Conservation (phyloP, 2,329 filamentous ascomycete species). For the Helotiales sp. region DNA sequence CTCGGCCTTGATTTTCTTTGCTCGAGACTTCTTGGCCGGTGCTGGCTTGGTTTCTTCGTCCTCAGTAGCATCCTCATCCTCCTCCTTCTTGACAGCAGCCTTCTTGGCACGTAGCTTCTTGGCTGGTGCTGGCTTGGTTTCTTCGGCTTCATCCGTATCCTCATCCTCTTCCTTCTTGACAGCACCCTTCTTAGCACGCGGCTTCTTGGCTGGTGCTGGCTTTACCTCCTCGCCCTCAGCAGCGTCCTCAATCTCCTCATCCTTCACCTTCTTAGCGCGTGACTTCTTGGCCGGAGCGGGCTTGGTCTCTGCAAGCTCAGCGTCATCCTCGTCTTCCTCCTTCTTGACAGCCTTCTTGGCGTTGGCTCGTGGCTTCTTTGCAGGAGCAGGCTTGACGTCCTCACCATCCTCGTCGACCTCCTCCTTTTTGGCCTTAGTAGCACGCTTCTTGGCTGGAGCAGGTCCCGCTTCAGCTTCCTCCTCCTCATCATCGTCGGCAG, state of each 20-base stretch:
- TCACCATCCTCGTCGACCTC: conserved; percentile 20
- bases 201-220: conserved; percentile 9
- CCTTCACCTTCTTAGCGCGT: conserved; percentile 28
- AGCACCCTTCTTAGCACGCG: conserved; percentile 30
- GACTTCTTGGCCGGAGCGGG: conserved; percentile 27
- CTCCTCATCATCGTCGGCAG: conserved; percentile 6
- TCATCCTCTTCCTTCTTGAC: too few species aligned
- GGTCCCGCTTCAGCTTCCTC: conserved; percentile 9
- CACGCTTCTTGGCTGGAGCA: conserved; percentile 39
- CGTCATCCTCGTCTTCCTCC: conserved; percentile 2
- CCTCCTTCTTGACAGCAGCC: conserved; percentile 28
- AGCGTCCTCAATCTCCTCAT: too few species aligned
- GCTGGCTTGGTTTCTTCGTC: conserved; percentile 30
- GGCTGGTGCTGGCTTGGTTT: conserved; percentile 2
- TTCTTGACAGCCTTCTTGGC: conserved; percentile 22
- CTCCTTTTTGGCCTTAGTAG: conserved; percentile 28
- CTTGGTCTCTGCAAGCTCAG: conserved; percentile 28
- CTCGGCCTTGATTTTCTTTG: conserved; percentile 38
- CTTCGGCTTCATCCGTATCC: conserved; percentile 27
- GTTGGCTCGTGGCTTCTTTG: conserved; percentile 27
- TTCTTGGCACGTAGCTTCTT: conserved; percentile 39
- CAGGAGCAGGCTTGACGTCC: conserved; percentile 12
- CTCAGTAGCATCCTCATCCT: conserved; percentile 19
- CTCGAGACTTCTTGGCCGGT: conserved; percentile 21
- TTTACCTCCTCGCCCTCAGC: conserved; percentile 25